A percentile compares a stretch with the other conserved stretches of the same genome.
phyloP scores from a whole-genome alignment of 2,329 filamentous ascomycete species.

The Ceratocystis variospora region DNA sequence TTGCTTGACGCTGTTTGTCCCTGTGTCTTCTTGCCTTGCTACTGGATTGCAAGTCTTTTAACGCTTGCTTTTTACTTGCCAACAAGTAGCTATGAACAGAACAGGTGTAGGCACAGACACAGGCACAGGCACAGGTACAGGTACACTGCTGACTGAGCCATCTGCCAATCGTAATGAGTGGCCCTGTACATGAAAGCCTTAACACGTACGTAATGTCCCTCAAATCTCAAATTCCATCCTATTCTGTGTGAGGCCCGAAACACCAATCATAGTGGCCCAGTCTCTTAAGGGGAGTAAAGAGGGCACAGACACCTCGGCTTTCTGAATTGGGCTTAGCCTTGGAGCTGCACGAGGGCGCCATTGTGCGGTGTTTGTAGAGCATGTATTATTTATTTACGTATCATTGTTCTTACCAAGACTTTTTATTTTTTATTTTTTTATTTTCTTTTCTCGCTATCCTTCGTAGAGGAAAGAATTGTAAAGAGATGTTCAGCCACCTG shows the following conservation, averaged over 20 bases:
- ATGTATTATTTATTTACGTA: neutral
- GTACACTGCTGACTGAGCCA: neutral
- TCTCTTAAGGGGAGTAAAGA: neutral
- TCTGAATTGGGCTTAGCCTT: neutral
- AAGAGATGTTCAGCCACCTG: no score
- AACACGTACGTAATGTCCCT: neutral
- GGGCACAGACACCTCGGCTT: neutral
- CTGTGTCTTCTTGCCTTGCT: no score
- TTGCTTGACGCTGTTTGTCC: no score
- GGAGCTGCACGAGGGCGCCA: neutral
- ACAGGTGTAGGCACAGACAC: no score
- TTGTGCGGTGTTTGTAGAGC: neutral
- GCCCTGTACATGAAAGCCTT: neutral
- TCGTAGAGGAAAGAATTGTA: no score
- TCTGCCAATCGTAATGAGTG: neutral
- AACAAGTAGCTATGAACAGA: no score
- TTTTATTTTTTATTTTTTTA: neutral
- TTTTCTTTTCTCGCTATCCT: neutral
- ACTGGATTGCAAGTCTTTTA: no score
- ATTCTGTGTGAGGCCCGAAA: constrained; percentile 1
- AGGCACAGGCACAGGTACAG: no score
- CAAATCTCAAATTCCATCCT: constrained; percentile 6
- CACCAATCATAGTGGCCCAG: neutral
- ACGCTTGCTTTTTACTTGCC: no score
- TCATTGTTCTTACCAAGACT: neutral